Conservation (phyloP, 148 eudicot genomes). For the Agrostemma githago region DNA sequence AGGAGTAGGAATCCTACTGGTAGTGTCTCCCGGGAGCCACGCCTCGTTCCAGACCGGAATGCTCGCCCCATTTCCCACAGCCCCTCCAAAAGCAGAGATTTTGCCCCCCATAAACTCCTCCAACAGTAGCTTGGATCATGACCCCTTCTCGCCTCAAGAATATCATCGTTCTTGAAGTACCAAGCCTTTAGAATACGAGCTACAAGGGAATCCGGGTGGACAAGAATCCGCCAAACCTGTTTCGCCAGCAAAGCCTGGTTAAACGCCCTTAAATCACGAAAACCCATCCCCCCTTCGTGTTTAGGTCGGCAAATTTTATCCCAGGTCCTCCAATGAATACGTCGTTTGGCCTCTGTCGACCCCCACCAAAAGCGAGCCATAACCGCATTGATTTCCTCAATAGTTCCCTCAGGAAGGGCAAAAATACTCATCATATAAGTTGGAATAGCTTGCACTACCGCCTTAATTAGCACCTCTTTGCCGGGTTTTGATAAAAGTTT, state of each 20-base stretch:
- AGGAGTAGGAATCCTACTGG: no score
- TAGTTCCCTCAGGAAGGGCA: no score
- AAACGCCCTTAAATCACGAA: not conserved
- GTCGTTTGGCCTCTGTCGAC: not conserved
- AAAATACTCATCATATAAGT: no score
- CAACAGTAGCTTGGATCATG: not conserved
- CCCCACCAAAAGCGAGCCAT: constrained; percentile 10
- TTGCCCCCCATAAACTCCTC: not conserved
- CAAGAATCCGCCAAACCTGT: not conserved
- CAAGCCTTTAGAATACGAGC: not conserved
- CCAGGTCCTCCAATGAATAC: not conserved
- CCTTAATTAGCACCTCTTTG: no score
- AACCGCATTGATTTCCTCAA: no score
- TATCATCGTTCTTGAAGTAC: not conserved
- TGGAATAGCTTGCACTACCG: no score
- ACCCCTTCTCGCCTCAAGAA: not conserved
- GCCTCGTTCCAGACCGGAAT: not conserved
- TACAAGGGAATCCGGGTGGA: not conserved
- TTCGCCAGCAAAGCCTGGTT: not conserved
- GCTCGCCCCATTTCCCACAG: not conserved
- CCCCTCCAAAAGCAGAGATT: not conserved
- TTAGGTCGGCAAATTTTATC: not conserved
- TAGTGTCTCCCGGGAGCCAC: not conserved
- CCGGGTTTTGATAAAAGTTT: no score
- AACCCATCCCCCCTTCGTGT: not conserved